Base-by-base conservation (phyloP, 2,329 filamentous ascomycete species). In the Metarhizium album region DNA sequence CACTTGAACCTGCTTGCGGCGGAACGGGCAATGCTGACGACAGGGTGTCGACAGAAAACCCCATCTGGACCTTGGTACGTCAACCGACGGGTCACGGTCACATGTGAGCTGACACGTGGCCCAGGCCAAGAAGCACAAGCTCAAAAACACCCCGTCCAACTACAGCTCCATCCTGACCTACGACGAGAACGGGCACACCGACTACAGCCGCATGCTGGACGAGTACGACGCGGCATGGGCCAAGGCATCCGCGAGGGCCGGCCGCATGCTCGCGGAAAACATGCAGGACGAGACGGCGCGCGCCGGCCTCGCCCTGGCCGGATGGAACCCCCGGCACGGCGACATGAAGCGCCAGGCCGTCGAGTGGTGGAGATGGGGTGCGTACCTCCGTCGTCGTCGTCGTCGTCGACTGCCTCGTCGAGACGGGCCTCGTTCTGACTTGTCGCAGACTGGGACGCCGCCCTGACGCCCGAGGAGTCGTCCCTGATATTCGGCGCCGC, bases 221-320 rank as follows among this genome's bases (percentile, higher is more conserved):
- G 68, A 71, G 1, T 82, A 71, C 56, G 72, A 75, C 3, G 63
- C 69, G 1, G 69, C 70, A 1, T 79, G 75, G 52, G 55, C 64
- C 0, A 62, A 59, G 0, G 70, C 74, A 2, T 70, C 74, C 49
- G 66, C 74, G 14, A 71, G 78, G 42, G 78, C 82, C 7, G 81
- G 82, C 1, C 68, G 68, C 1, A 71, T 83, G n/a, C 64, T 84
- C 13, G 70, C 64, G 0, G 64, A 81, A 1, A 83, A 84, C 54
- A 62, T 82, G 8, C 80, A 84, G 55, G 83, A 86, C 58, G 70
- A 73, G 9, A 83, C 74, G 35, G 70, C 73, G n/a, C 75, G 82
- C 23, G 73, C 77, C 1, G 83, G 77, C 0, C 64, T 85, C 7
- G 73, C 71, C 9, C 60, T 83, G n/a, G 74, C 74, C 0, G 81